Evolutionary conservation across 371 early-diverging fungal genomes (phyloP).

Genomic region (Mortierella sp.): DNA sequence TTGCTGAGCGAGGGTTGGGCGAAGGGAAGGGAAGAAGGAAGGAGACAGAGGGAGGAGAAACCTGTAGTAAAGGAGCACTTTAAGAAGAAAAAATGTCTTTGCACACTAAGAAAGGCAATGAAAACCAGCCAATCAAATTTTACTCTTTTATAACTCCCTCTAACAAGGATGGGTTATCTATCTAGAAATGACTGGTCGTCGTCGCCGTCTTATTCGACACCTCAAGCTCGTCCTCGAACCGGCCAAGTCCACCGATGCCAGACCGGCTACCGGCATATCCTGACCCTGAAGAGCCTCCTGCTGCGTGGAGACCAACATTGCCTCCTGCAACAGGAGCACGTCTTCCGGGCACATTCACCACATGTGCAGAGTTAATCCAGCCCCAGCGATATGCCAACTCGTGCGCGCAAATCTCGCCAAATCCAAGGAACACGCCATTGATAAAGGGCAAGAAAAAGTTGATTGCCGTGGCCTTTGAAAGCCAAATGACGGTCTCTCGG

Average conservation of each 20-base stretch:
- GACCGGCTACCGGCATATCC: conserved; percentile 50
- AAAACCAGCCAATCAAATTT: not conserved
- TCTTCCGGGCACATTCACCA: conserved; percentile 48
- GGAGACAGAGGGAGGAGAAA: not conserved
- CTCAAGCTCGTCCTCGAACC: conserved; percentile 32
- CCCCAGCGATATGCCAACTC: conserved; percentile 84
- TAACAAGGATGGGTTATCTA: not conserved
- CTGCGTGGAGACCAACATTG: conserved; percentile 36
- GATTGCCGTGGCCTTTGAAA: conserved; percentile 63
- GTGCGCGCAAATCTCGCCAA: conserved; percentile 89
- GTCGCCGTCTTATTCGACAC: not conserved
- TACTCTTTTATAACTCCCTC: not conserved
- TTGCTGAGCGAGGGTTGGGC: not conserved
- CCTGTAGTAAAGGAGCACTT: not conserved
- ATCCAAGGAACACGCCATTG: conserved; percentile 86
- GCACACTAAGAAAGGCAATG: not conserved
- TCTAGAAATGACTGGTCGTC: conserved; percentile 5
- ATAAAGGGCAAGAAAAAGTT: conserved; percentile 82
- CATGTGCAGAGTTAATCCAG: conserved; percentile 65
- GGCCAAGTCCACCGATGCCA: conserved; percentile 46
- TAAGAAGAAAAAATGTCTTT: not conserved
- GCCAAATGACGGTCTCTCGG: conserved; percentile 42
- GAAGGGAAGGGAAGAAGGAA: not conserved
- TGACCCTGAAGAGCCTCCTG: conserved; percentile 28
- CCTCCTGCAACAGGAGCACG: conserved; percentile 24